A percentile compares a stretch with the other conserved stretches of the same genome.
Conservation (phyloP, 78 protist species). For the Polysphondylium violaceum region DNA sequence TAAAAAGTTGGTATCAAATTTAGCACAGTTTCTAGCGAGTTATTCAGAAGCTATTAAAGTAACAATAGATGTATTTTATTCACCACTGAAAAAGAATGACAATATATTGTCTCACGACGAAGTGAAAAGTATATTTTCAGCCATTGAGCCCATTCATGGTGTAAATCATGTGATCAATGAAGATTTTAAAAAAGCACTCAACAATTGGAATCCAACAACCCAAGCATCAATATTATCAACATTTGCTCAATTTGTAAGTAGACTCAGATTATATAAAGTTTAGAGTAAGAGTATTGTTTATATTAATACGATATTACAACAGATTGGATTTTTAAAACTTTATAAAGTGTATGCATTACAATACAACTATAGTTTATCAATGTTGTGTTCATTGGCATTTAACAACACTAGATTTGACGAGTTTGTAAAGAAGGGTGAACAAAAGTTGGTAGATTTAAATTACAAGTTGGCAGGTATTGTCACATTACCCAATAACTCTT, state of each 20-base stretch:
- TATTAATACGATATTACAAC: neutral
- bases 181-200: slow-evolving; percentile 16
- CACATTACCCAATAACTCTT: neutral
- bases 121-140: slow-evolving; percentile 17
- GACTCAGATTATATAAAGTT: neutral
- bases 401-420: slow-evolving; percentile 60
- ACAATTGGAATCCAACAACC: neutral
- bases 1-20: neutral
- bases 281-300: neutral
- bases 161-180: slow-evolving; percentile 16
- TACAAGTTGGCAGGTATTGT: slow-evolving; percentile 29
- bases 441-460: slow-evolving; percentile 10
- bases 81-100: slow-evolving; percentile 56
- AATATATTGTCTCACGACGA: slow-evolving; percentile 53
- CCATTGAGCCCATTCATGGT: slow-evolving; percentile 30
- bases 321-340: slow-evolving; percentile 68
- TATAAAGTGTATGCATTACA: slow-evolving; percentile 63
- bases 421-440: slow-evolving; percentile 49
- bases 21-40: neutral
- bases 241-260: slow-evolving; percentile 63
- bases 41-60: slow-evolving; percentile 46
- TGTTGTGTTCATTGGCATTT: slow-evolving; percentile 57
- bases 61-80: slow-evolving; percentile 35
- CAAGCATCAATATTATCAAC: slow-evolving; percentile 36
- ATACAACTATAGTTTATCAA: slow-evolving; percentile 33